Evolutionary conservation across 2,329 filamentous ascomycete genomes (phyloP).

Genomic region (Ophiostoma sp.): DNA sequence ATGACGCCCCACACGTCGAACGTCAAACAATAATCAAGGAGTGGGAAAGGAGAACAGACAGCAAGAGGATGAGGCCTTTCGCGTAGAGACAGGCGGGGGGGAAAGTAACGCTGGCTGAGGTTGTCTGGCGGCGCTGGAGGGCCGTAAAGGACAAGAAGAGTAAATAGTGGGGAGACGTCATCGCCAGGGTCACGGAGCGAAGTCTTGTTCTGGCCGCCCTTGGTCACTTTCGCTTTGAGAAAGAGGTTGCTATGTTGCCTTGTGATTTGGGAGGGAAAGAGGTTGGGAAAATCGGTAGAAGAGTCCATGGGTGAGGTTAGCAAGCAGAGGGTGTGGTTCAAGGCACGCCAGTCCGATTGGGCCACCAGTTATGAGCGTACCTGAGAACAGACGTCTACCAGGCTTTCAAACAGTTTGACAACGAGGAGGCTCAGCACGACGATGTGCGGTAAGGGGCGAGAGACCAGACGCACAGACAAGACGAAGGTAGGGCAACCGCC

Average conservation of each 20-base stretch:
- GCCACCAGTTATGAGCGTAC: not conserved
- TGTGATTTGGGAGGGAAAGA: not conserved
- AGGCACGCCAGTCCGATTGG: not conserved
- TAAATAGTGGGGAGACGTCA: not conserved
- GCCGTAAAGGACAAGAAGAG: not conserved
- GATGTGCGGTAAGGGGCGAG: not conserved
- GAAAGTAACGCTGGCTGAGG: constrained; percentile 11
- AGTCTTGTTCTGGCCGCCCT: not conserved
- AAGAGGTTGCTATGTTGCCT: not conserved
- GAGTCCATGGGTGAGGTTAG: not conserved
- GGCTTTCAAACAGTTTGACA: constrained; percentile 19
- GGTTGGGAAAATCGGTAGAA: not conserved
- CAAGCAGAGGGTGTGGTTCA: not conserved
- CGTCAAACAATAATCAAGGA: not conserved
- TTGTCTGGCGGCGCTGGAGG: not conserved
- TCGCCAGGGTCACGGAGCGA: not conserved
- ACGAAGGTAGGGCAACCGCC: not conserved
- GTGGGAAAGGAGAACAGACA: constrained; percentile 12
- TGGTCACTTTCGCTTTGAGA: not conserved
- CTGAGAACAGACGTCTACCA: constrained; percentile 8
- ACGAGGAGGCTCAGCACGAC: constrained; percentile 8
- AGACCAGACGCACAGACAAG: not conserved
- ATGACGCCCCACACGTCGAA: not conserved
- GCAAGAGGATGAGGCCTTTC: constrained; percentile 15
- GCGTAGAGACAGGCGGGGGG: not conserved